Base-by-base conservation (phyloP, 345 rosid species). In the Atalantia buxifolia region DNA sequence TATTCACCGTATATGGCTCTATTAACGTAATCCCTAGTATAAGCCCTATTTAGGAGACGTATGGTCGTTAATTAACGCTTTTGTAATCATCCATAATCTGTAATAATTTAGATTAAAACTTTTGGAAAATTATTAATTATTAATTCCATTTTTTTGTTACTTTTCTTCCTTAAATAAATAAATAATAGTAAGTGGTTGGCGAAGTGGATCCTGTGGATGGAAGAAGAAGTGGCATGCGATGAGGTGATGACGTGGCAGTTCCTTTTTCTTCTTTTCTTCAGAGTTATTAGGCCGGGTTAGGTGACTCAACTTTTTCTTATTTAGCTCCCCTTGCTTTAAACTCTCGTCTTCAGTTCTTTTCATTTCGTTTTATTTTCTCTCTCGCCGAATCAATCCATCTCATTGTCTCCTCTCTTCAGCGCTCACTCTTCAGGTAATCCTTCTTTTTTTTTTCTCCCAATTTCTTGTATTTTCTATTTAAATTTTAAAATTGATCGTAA, bases 211-310 rank as follows among this genome's bases (percentile, higher is more conserved):
- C 0, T 45, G 50, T 45, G 18, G 50, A 45, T 0, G 50, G 18
- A 2, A 12, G 4, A 13, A 9, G 50, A 12, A 45, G 5, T 12
- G 50, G 50, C 50, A 45, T 13, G 50, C 8, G 7, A 1, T 1
- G 69, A 13, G 25, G 6, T 9, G 27, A 27, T 77, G 74, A 74
- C 73, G 83, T 81, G 82, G 79, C 71, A 35, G 28, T 10, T 1
- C 28, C 2, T 33, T 56, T 36, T 1, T 13, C 40, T 79, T 80
- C 12, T 56, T 36, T 1, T 36, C 40, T 83, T 80, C 79, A 69
- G 35, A 3, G 4, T 22, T 24, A 55, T 72, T 67, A 24, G 82
- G 83, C 77, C 24, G 81, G 27, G 75, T 78, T 81, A 42, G 85
- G 87, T 84, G 84, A 76, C 30, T 28, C 79, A 74, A 62, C 35